Conservation (phyloP, 2,329 filamentous ascomycete species). For the Westerdykella sp. region DNA sequence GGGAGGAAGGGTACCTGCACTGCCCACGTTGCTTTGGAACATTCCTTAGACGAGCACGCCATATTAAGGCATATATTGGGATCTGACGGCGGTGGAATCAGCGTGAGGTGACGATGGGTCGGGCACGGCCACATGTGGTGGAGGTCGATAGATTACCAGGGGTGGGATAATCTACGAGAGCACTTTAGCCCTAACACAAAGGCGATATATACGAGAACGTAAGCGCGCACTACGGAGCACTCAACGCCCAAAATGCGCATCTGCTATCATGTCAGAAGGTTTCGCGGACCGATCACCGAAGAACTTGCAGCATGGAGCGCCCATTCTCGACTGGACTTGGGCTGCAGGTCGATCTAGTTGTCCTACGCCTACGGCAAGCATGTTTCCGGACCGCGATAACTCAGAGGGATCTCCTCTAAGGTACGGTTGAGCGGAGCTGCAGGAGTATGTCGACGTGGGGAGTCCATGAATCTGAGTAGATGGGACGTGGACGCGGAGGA, state of each 20-base stretch:
- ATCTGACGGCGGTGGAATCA: constrained; percentile 5
- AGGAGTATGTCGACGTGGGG: too few species aligned
- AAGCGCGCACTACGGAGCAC: background rate
- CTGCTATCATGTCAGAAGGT: background rate
- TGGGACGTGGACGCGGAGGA: too few species aligned
- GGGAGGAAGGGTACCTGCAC: background rate
- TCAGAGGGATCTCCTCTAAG: too few species aligned
- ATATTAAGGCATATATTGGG: constrained; percentile 7
- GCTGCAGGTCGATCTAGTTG: too few species aligned
- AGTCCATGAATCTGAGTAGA: too few species aligned
- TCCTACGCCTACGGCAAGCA: too few species aligned
- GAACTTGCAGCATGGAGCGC: background rate
- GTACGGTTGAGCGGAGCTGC: too few species aligned
- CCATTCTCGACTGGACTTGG: too few species aligned
- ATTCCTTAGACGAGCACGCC: constrained; percentile 6
- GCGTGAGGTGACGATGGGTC: constrained; percentile 9
- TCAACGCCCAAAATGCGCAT: constrained; percentile 5
- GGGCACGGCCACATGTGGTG: constrained; percentile 6
- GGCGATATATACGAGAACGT: constrained; percentile 10
- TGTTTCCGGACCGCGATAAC: too few species aligned
- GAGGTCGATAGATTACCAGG: constrained; percentile 9
- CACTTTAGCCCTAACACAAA: constrained; percentile 21
- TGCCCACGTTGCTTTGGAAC: constrained; percentile 4
- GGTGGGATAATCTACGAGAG: constrained; percentile 11
- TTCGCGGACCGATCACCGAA: constrained; percentile 15